phyloP scores from a whole-genome alignment of 495 filamentous ascomycete genomes.

The Cercophora scortea region DNA sequence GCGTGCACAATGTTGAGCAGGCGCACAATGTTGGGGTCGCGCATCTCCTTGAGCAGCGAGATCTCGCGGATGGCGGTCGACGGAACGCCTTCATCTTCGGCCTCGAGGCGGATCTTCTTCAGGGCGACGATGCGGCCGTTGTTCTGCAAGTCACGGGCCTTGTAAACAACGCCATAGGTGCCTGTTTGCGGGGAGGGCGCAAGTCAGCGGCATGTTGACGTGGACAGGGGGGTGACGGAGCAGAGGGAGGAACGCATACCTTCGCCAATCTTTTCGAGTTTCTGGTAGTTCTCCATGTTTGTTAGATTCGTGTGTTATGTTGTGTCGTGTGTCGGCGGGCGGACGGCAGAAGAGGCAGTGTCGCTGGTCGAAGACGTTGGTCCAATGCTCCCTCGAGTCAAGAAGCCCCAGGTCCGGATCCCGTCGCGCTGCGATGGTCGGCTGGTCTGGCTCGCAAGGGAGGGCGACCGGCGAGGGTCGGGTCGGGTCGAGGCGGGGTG shows the following conservation, averaged over 20 bases:
- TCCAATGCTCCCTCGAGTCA: not conserved
- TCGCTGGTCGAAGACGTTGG: not conserved
- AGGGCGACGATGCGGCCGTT: constrained; percentile 80
- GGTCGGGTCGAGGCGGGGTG: not conserved
- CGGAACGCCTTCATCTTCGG: constrained; percentile 94
- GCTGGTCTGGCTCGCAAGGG: no score
- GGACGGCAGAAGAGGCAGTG: not conserved
- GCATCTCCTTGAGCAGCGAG: constrained; percentile 93
- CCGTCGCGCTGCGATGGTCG: no score
- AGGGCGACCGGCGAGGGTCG: not conserved
- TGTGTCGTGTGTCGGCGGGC: not conserved
- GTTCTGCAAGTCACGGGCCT: constrained; percentile 74
- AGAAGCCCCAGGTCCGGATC: no score
- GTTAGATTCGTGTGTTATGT: not conserved
- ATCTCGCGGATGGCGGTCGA: constrained; percentile 97
- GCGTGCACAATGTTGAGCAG: constrained; percentile 94
- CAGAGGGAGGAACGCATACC: constrained; percentile 46
- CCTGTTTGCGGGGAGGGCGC: constrained; percentile 39
- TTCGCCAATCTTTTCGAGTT: constrained; percentile 99
- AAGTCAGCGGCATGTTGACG: not conserved
- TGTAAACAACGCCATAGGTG: constrained; percentile 91
- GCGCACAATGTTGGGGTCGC: constrained; percentile 77
- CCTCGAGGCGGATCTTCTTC: constrained; percentile 97
- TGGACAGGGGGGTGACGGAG: not conserved
- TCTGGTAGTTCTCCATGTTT: constrained; percentile 97